phyloP scores from a whole-genome alignment of 495 filamentous ascomycete genomes.

The Diplogelasinospora grovesii region DNA sequence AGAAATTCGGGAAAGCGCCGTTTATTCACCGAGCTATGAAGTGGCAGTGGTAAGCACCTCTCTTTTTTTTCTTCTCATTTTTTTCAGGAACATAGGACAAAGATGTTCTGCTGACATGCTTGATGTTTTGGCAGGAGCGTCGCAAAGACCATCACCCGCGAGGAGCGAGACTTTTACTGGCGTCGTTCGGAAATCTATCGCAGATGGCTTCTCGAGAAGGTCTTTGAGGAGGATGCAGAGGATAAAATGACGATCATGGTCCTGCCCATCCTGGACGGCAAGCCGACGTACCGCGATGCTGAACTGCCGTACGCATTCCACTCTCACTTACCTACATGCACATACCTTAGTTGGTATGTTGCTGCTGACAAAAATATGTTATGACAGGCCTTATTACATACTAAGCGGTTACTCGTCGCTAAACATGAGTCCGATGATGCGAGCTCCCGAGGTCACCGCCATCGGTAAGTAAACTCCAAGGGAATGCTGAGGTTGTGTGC shows the following conservation, averaged over 20 bases:
- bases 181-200: constrained; percentile 1
- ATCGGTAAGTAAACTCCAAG: background rate
- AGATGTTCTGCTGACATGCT: background rate
- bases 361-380: background rate
- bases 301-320: background rate
- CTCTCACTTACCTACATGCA: background rate
- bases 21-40: constrained; percentile 1
- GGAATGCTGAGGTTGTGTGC: background rate
- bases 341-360: background rate
- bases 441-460: constrained; percentile 5
- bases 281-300: constrained; percentile 2
- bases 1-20: constrained; percentile 3
- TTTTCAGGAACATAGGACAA: background rate
- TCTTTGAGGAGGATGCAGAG: background rate
- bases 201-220: constrained; percentile 1
- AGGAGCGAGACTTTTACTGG: constrained; percentile 3
- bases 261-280: constrained; percentile 1
- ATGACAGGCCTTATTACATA: constrained; percentile 1
- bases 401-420: constrained; percentile 5
- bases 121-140: background rate
- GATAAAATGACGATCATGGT: constrained; percentile 2
- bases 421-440: constrained; percentile 2
- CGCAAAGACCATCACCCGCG: background rate
- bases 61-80: too few relatives aligned
- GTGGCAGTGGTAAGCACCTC: constrained; percentile 1